Evolutionary conservation across 1,284 basidiomycete species (phyloP), one percentile per base, ranked within the genome.

Genomic region (Irpex sp.): DNA sequence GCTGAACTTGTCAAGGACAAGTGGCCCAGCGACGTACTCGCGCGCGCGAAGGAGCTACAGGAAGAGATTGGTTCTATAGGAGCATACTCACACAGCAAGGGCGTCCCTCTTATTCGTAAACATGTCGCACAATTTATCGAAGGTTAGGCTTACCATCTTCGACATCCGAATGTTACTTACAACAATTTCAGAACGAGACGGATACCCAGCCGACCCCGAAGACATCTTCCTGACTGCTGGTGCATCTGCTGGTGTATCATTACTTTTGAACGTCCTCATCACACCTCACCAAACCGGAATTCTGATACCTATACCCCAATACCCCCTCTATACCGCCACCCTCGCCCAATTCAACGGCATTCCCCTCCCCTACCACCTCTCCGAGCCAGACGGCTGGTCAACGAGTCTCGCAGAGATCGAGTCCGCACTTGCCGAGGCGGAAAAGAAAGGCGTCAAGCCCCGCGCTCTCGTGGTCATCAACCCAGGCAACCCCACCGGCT

Each of bases 251-350:
- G 97, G 97, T 65, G 96, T 99, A 13, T 88, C 92, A 11, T 88
- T 96, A 40, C 82, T 98, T 61, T 88, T 99, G 67, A 88, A 88
- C 73, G 86, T 93, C 78, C 84, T 96, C 66, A 89, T 96, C 71
- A 78, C 83, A 31, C 80, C 84, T 4, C 82, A 84, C 15, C 81
- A 82, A 19, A 85, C 87, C 58, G 95, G 93, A 7, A 85, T 97
- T 69, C 83, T 97, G 65, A 98, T 99, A 72, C 97, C 97, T 26
- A 98, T 99, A 67, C 97, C 97, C 1, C 97, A 99, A 80, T 99
- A 99, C 75, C 97, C 97, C 0, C 84, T 99, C 15, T 98, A 98
- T 79, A 97, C 96, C 54, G 97, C 97, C 21, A 91, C 96, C 0
- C 88, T 99, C 58, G 92, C 96, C 0, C 89, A 96, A 71, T 88